Percentiles rank a stretch among this genome's conserved stretches.
phyloP scores from a whole-genome alignment of 805 yeast species.

The Lachancea mirantina region DNA sequence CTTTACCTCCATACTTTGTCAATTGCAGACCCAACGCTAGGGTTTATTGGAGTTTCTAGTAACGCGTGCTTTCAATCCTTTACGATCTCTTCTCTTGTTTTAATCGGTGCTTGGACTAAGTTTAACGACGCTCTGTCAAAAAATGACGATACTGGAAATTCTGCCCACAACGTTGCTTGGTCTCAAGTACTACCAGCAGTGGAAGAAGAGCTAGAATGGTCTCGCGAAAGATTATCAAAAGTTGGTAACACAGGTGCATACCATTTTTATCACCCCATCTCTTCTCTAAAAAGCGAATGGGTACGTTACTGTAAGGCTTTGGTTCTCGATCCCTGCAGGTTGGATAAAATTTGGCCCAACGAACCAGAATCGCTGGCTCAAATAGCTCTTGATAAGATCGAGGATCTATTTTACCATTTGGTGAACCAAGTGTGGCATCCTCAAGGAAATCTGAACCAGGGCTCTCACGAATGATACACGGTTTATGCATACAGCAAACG shows the following conservation, averaged over 20 bases:
- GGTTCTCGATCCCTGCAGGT: slow-evolving; percentile 5
- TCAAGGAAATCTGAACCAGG: no score
- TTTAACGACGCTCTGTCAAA: slow-evolving; percentile 10
- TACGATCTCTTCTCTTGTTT: slow-evolving; percentile 15
- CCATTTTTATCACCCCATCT: slow-evolving; percentile 16
- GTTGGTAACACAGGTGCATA: slow-evolving; percentile 16
- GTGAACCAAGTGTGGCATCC: no score
- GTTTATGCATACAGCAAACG: no score
- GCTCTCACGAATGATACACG: no score
- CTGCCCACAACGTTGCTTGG: slow-evolving; percentile 17
- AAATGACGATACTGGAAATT: slow-evolving; percentile 11
- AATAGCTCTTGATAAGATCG: slow-evolving; percentile 11
- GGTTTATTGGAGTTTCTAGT: slow-evolving; percentile 35
- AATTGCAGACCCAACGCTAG: slow-evolving; percentile 40
- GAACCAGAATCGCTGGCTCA: slow-evolving; percentile 10
- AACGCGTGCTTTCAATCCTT: slow-evolving; percentile 19
- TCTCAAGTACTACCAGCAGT: slow-evolving; percentile 16
- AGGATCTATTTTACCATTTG: slow-evolving; percentile 1
- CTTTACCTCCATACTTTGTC: slow-evolving; percentile 42
- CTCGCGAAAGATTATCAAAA: slow-evolving; percentile 10
- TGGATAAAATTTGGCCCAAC: slow-evolving; percentile 11
- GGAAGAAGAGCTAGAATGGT: slow-evolving; percentile 15
- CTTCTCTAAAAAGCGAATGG: slow-evolving; percentile 12
- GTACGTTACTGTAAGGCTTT: slow-evolving; percentile 10
- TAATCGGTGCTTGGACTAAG: slow-evolving; percentile 14